A percentile compares a stretch with the other conserved stretches of the same genome.
Conservation (phyloP, 257 asterid genomes). For the Fraxinus excelsior region DNA sequence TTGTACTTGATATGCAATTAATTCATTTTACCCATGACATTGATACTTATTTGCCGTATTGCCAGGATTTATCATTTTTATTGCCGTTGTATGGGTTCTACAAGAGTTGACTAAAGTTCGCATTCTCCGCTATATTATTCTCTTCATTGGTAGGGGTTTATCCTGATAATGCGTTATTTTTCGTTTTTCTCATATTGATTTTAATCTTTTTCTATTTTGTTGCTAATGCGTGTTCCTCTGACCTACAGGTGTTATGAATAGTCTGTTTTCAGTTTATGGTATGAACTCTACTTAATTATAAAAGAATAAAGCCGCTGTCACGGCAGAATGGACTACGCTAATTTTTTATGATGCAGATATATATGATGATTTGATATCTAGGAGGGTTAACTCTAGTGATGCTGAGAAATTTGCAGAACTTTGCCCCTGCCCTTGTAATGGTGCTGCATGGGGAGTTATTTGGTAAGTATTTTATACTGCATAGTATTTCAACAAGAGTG, state of each 20-base stretch:
- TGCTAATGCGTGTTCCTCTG: constrained; percentile 16
- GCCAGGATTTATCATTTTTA: constrained; percentile 84
- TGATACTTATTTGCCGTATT: constrained; percentile 24
- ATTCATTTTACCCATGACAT: constrained; percentile 8
- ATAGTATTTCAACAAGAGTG: too few relatives aligned
- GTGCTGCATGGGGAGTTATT: constrained; percentile 89
- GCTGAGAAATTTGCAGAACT: constrained; percentile 99
- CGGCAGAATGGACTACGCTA: constrained; percentile 16
- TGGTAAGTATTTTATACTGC: constrained; percentile 48
- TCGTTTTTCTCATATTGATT: constrained; percentile 4
- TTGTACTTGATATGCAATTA: not conserved
- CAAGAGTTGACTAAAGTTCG: constrained; percentile 77
- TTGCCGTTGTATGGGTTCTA: constrained; percentile 78
- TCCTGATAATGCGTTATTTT: constrained; percentile 8
- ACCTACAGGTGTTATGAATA: constrained; percentile 92
- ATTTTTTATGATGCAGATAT: constrained; percentile 64
- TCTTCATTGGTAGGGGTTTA: constrained; percentile 78
- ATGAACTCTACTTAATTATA: constrained; percentile 22
- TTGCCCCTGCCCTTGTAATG: constrained; percentile 96
- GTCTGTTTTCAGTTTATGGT: constrained; percentile 96
- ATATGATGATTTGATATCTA: constrained; percentile 90
- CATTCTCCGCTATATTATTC: constrained; percentile 80
- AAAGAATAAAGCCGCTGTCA: constrained; percentile 18
- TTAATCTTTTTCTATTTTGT: not conserved
- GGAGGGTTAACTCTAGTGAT: constrained; percentile 92